These are phyloP conservation scores for Fremontodendron californicum DNA, from an alignment of 345 rosid genomes.

Conservation along the genomic window DNA sequence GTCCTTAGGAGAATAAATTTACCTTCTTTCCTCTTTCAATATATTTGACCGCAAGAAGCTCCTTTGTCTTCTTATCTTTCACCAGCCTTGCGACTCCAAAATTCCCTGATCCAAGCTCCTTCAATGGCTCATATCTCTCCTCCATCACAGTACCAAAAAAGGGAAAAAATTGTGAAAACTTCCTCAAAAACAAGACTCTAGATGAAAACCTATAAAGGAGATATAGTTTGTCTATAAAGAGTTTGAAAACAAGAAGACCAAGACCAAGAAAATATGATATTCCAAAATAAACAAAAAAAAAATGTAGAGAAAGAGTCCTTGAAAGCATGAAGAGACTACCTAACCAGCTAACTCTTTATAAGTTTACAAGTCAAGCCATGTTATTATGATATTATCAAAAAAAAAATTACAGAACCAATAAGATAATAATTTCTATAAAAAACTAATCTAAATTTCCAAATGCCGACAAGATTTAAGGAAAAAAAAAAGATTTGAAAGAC, in stretches of 20 bases:
- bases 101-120: constrained; percentile 83
- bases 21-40: constrained; percentile 97
- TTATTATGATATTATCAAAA: not conserved
- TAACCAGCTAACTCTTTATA: not conserved
- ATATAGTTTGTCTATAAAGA: not conserved
- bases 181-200: not conserved
- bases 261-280: not conserved
- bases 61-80: constrained; percentile 72
- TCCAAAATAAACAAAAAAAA: not conserved
- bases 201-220: not conserved
- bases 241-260: not conserved
- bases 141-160: constrained; percentile 30
- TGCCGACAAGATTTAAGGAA: not conserved
- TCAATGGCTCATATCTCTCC: constrained; percentile 70
- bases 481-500: not conserved
- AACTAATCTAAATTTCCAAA: not conserved
- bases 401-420: not conserved
- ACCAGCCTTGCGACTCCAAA: constrained; percentile 89
- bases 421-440: not conserved
- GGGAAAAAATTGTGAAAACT: not conserved
- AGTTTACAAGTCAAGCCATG: not conserved
- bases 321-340: not conserved
- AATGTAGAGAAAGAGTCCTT: not conserved
- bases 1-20: constrained; percentile 6
- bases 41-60: constrained; percentile 89